These are phyloP conservation scores for Malus orientalis DNA, from an alignment of 306 rosid species.

Conservation along the genomic window DNA sequence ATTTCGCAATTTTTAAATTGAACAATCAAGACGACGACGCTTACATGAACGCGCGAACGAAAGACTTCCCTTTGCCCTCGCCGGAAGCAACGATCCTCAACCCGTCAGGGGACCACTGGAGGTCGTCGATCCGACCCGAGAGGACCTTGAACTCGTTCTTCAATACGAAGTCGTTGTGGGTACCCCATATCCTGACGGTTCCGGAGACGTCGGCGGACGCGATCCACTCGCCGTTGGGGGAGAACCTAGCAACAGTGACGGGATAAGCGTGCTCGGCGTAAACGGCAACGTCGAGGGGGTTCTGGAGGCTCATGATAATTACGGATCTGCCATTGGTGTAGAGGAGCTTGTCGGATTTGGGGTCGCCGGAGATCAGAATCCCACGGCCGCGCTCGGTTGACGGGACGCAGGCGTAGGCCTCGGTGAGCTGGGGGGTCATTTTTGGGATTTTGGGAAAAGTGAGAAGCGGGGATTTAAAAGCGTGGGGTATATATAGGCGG, in stretches of 20 bases:
- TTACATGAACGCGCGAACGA: conserved; percentile 89
- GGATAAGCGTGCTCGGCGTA: conserved; percentile 88
- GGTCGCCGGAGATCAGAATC: conserved; percentile 77
- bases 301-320: conserved; percentile 58
- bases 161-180: conserved; percentile 64
- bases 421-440: conserved; percentile 56
- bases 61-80: conserved; percentile 83
- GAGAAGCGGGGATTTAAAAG: conserved; percentile 15
- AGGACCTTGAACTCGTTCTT: conserved; percentile 88
- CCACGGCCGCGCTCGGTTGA: conserved; percentile 92
- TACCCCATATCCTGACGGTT: conserved; percentile 86
- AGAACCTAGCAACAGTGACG: conserved; percentile 74
- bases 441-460: not conserved
- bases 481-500: conserved; percentile 10
- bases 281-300: conserved; percentile 74
- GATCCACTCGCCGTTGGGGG: conserved; percentile 95
- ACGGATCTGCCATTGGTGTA: conserved; percentile 89
- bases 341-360: conserved; percentile 55
- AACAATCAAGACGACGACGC: not conserved
- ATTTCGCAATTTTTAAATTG: not conserved
- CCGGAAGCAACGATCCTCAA: conserved; percentile 88
- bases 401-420: conserved; percentile 76
- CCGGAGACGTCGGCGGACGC: conserved; percentile 90
- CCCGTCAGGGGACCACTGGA: conserved; percentile 95
- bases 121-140: conserved; percentile 89